Base-by-base conservation (phyloP, 108 stramenopile species). In the Cyclostephanos invisitatus region DNA sequence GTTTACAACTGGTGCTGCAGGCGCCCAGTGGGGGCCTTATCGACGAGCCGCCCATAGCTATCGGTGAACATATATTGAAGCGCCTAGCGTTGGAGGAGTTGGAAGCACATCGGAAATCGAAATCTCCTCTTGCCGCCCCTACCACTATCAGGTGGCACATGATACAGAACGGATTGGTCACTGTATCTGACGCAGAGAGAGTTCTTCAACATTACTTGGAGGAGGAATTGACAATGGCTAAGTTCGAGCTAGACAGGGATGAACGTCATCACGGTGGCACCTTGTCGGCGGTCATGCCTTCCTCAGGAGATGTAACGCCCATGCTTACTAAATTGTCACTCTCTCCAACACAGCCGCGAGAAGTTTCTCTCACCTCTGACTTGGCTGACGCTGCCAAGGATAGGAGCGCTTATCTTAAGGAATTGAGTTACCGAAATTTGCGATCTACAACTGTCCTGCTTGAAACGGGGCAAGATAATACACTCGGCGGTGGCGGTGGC, bases 361-460 rank as follows among this genome's bases (percentile, higher is more conserved):
- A 74, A 58, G 71, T 67, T 15, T 72, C 76, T 42, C 35, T 60
- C 53, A 27, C 72, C 12, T 59, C 70, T 0, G 58, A 36, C 12
- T 70, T 70, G 54, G 74, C 73, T 3, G 46, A 62, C 38, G 70
- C 62, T 8, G 50, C 46, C 51, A 79, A 68, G 37, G 78, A 68
- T 56, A 67, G 64, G 0, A 67, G 57, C 32, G 74, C 81, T 25
- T 86, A 91, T 54, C 75, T 86, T 62, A 94, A 94, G 67, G 93
- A 94, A 67, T 62, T 94, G 49, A 83, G 68, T 69, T 94, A 94
- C 54, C 84, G 54, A 12, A 81, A 87, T 28, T 32, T 91, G 46
- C 81, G 89, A 15, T 88, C 88, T 2, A 90, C 88, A 5, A 94
- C 93, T 6, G 87, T 94, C 59, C 66, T 94, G 15, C 69, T 94